Conservation (phyloP, 169 alveolate genomes). For the Toxoplasma gondii region DNA sequence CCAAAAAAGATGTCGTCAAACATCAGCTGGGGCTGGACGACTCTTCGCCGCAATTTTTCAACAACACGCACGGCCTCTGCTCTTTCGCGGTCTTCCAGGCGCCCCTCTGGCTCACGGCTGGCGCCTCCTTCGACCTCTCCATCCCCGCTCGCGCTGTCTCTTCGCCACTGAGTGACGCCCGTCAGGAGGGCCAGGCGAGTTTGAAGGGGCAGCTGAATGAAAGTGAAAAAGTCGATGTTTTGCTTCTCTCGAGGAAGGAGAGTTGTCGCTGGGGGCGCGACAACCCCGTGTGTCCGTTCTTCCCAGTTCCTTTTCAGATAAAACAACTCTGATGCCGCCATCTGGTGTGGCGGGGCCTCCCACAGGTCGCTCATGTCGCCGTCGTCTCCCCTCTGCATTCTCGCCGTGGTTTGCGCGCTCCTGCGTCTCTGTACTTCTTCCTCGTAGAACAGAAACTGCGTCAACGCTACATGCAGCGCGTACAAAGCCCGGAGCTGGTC, state of each 20-base stretch:
- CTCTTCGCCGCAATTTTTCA: background rate
- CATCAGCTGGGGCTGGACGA: background rate
- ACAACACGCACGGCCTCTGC: background rate
- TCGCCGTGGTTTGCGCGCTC: background rate
- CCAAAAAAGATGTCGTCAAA: slow-evolving; percentile 14
- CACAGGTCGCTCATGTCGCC: background rate
- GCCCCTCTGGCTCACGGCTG: background rate
- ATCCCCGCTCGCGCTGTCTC: background rate
- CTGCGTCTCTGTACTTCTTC: background rate
- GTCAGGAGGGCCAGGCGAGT: background rate
- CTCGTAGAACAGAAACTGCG: slow-evolving; percentile 10
- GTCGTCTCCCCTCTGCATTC: background rate
- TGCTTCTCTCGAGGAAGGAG: background rate
- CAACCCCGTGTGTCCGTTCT: background rate
- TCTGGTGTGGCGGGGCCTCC: background rate
- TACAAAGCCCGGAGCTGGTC: background rate
- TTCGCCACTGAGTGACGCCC: background rate
- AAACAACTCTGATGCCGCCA: background rate
- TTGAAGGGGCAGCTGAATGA: background rate
- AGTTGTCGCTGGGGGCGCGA: too few relatives aligned
- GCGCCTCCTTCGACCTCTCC: background rate
- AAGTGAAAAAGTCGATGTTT: background rate
- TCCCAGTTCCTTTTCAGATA: background rate
- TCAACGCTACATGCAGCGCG: slow-evolving; percentile 34
- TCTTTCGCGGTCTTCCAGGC: background rate